Evolutionary conservation across 225 moss, liverwort and hornwort species (phyloP).

Genomic region (Lunularia cruciata): DNA sequence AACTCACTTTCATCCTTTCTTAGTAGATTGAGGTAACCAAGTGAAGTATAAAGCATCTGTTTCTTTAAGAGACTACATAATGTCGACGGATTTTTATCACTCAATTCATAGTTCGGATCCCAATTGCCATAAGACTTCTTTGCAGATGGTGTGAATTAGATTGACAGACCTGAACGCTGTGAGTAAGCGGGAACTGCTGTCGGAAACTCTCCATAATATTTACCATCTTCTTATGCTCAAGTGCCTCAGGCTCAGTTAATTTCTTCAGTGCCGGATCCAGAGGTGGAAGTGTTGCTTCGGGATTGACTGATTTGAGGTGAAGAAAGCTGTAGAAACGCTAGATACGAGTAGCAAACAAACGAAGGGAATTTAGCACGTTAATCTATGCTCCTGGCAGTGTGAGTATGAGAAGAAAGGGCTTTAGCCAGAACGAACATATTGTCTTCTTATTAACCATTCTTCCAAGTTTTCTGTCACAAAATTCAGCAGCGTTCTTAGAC

Average conservation of each 20-base stretch:
- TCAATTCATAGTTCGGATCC: too few relatives aligned
- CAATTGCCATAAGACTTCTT: not conserved
- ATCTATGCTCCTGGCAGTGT: too few relatives aligned
- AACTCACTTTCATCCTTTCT: not conserved
- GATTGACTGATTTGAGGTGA: conserved; percentile 53
- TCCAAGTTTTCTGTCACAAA: too few relatives aligned
- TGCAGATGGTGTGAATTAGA: not conserved
- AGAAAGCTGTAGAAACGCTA: conserved; percentile 91
- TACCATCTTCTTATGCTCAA: conserved; percentile 41
- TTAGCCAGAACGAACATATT: too few relatives aligned
- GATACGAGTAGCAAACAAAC: conserved; percentile 6
- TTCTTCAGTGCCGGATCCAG: conserved; percentile 58
- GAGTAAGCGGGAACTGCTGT: conserved; percentile 58
- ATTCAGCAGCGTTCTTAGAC: too few relatives aligned
- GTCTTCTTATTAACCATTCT: too few relatives aligned
- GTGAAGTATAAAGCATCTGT: not conserved
- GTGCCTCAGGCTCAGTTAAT: conserved; percentile 62
- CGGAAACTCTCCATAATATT: conserved; percentile 51
- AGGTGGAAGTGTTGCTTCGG: conserved; percentile 70
- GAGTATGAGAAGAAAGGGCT: too few relatives aligned
- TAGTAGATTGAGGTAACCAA: not conserved
- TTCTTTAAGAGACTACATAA: too few relatives aligned
- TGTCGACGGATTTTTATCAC: too few relatives aligned
- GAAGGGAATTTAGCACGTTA: too few relatives aligned
- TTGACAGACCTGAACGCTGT: conserved; percentile 64